A percentile compares a stretch with the other conserved stretches of the same genome.
phyloP scores from a whole-genome alignment of 2,329 filamentous ascomycete species.

The Dactylella cylindrospora region DNA sequence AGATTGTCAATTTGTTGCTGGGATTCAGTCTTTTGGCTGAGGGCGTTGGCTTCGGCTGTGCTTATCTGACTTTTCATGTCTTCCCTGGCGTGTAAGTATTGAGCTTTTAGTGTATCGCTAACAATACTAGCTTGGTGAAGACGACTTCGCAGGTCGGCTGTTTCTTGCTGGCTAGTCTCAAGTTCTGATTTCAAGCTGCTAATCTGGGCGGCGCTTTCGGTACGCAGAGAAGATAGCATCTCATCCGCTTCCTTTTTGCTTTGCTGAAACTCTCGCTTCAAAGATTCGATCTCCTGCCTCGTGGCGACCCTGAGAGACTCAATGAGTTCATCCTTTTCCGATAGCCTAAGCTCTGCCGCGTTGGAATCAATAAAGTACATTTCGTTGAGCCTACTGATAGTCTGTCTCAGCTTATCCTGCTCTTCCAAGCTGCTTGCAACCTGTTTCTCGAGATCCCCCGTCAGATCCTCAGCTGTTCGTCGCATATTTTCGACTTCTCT shows the following conservation, averaged over 20 bases:
- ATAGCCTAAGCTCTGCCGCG: constrained; percentile 7
- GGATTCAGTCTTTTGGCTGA: constrained; percentile 21
- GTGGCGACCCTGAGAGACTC: constrained; percentile 28
- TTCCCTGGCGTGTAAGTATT: constrained; percentile 28
- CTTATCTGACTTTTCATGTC: constrained; percentile 36
- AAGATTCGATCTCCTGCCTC: constrained; percentile 23
- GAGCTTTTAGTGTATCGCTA: constrained; percentile 20
- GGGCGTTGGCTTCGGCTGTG: constrained; percentile 22
- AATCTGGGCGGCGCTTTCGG: constrained; percentile 21
- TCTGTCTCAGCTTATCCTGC: constrained; percentile 26
- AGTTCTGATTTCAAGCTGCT: constrained; percentile 17
- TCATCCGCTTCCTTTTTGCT: constrained; percentile 27
- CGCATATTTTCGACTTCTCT: constrained; percentile 36
- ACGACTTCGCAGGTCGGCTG: constrained; percentile 15
- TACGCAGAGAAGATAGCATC: constrained; percentile 9
- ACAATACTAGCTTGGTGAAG: constrained; percentile 24
- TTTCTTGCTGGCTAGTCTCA: constrained; percentile 4
- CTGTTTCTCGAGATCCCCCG: constrained; percentile 20
- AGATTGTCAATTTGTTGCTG: constrained; percentile 32
- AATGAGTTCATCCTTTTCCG: constrained; percentile 34
- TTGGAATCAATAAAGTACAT: constrained; percentile 15
- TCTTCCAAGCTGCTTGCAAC: constrained; percentile 18
- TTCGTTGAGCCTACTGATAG: constrained; percentile 28
- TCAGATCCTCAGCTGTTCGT: constrained; percentile 24
- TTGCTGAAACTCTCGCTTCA: constrained; percentile 26